Evolutionary conservation across 768 basidiomycete species (phyloP).

Genomic region (Boletus rubescentipes): DNA sequence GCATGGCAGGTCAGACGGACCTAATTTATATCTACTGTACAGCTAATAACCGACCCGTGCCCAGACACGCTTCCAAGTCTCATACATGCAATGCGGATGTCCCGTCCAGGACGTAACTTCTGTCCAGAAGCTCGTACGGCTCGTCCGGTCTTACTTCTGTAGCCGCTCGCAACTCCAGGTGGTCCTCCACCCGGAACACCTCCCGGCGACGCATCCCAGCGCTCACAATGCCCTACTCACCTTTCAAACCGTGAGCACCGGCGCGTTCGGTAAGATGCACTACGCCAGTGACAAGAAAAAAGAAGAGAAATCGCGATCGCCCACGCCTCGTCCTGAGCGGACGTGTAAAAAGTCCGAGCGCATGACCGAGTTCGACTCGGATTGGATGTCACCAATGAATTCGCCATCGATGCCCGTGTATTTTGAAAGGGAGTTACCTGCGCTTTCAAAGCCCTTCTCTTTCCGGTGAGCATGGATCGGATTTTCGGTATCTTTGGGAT

Average conservation of each 20-base stretch:
- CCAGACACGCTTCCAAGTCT: slow-evolving; percentile 44
- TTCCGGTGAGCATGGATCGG: neutral
- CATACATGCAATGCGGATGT: slow-evolving; percentile 64
- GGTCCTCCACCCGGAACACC: slow-evolving; percentile 35
- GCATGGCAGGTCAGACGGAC: slow-evolving; percentile 44
- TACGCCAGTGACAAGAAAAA: slow-evolving; percentile 1
- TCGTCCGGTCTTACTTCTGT: slow-evolving; percentile 22
- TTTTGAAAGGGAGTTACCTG: neutral
- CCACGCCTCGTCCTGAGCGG: neutral
- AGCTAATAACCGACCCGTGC: slow-evolving; percentile 10
- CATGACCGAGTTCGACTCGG: neutral
- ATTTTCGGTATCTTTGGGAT: neutral
- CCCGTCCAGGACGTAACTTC: slow-evolving; percentile 46
- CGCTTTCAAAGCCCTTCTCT: neutral
- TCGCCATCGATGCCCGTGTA: neutral
- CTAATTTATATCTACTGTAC: neutral
- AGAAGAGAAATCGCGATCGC: neutral
- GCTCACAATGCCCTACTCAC: slow-evolving; percentile 49
- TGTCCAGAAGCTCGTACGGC: slow-evolving; percentile 41
- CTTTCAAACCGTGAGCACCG: slow-evolving; percentile 26
- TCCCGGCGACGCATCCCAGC: slow-evolving; percentile 55
- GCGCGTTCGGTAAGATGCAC: slow-evolving; percentile 16
- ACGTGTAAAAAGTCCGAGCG: neutral
- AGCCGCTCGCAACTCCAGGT: slow-evolving; percentile 33
- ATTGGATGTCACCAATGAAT: neutral